phyloP scores from a whole-genome alignment of 1,284 basidiomycete species.

The Trametes pubescens region DNA sequence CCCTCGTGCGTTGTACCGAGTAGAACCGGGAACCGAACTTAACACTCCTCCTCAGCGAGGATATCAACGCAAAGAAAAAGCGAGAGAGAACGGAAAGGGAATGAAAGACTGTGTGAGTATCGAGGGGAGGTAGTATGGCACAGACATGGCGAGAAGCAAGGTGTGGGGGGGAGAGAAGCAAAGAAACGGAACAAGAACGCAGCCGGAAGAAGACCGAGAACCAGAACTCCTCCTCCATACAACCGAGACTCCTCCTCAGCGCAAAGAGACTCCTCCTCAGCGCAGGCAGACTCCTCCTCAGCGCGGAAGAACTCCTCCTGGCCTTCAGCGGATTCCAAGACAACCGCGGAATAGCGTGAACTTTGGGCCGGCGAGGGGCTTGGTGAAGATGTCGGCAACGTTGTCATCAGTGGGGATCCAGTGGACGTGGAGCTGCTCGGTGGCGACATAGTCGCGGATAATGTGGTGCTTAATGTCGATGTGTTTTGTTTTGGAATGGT shows the following conservation, averaged over 20 bases:
- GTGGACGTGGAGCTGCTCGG: conserved; percentile 2
- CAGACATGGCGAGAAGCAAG: not conserved
- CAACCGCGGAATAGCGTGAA: conserved; percentile 8
- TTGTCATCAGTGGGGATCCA: conserved; percentile 22
- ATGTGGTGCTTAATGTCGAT: conserved; percentile 32
- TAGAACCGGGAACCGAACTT: not conserved
- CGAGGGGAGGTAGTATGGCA: not conserved
- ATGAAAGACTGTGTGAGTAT: not conserved
- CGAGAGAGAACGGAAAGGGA: too few relatives aligned
- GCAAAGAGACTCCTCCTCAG: too few relatives aligned
- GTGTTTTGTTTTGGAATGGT: conserved; percentile 33
- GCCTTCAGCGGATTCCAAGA: conserved; percentile 23
- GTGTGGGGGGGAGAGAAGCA: not conserved
- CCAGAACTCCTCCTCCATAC: not conserved
- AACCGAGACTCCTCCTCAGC: not conserved
- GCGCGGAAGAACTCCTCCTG: conserved; percentile 26
- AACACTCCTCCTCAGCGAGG: conserved; percentile 9
- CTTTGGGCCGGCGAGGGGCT: conserved; percentile 19
- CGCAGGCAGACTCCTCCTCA: conserved; percentile 12
- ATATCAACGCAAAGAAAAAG: not conserved
- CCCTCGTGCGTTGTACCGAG: not conserved
- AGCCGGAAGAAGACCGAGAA: not conserved
- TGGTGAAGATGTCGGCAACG: conserved; percentile 32
- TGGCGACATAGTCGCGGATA: conserved; percentile 24
- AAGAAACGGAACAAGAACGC: not conserved